Base-by-base conservation (phyloP, 108 stramenopile genomes). In the Cyclotella sp. region DNA sequence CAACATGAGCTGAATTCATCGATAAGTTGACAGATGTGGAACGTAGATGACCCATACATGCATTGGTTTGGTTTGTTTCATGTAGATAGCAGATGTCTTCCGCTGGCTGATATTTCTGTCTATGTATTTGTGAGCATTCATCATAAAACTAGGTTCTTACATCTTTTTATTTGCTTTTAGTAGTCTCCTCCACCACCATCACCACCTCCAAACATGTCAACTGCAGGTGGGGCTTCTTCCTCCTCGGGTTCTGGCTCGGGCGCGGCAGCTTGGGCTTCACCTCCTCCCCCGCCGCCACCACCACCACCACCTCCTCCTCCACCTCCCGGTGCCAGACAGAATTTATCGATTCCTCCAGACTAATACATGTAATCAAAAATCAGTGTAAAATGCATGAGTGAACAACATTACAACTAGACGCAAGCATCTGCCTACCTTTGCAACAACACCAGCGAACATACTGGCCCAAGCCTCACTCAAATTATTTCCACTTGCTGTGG, bases 221-320 rank as follows among this genome's bases (percentile, higher is more conserved):
- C 87, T 41, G 84, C 89, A 63, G 84, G 85, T 26, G 81, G 81
- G 72, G 87, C 90, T 62, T 90, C 90, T 67, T 88, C 87, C 45
- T 85, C 85, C 63, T 83, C 83, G 27, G 70, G 39, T 47, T 82
- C 88, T 19, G 68, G 22, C 27, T 39, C 63, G 29, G 72, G 72
- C 0, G 71, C 81, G 15, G 74, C 88, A 44, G 69, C 90, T 18
- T 47, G 83, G 39, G 81, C 89, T 42, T 86, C 90, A 16, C 91
- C 91, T 59, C 91, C 91, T 30, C 88, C 91, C 54, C 89, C 88
- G 47, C 90, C 88, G 41, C 90, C 90, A 14, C 77, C 60, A 39
- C 60, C 39, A 14, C 60, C 60, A 18, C 60, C 60, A 39, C 60
- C 60, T 27, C 60, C 60, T 13, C 60, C 60, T 7, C 60, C 60